A percentile compares a stretch with the other conserved stretches of the same genome.
Conservation (phyloP, 2,329 filamentous ascomycete species). For the Colletotrichum endophyticum region DNA sequence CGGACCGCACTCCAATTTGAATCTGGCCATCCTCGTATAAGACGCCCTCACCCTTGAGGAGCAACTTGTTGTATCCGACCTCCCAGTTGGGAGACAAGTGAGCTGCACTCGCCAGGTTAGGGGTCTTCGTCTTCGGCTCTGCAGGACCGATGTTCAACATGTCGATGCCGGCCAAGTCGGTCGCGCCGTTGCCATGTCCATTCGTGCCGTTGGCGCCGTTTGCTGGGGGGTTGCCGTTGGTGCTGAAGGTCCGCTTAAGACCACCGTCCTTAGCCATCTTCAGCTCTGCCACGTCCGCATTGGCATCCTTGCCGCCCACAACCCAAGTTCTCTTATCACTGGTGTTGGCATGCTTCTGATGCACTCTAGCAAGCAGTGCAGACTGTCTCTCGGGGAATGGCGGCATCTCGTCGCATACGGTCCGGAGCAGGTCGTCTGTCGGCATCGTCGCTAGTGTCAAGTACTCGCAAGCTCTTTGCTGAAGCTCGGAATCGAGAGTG, state of each 20-base stretch:
- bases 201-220: slow-evolving; percentile 55
- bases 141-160: slow-evolving; percentile 66
- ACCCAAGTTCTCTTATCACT: slow-evolving; percentile 98
- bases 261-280: slow-evolving; percentile 80
- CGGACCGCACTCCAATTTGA: slow-evolving; percentile 88
- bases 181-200: slow-evolving; percentile 54
- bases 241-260: slow-evolving; percentile 85
- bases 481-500: slow-evolving; percentile 91
- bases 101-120: slow-evolving; percentile 89
- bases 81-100: slow-evolving; percentile 97
- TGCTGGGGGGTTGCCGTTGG: slow-evolving; percentile 50
- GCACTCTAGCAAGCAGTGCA: slow-evolving; percentile 86
- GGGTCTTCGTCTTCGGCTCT: slow-evolving; percentile 66
- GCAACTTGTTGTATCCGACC: slow-evolving; percentile 81
- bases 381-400: slow-evolving; percentile 96
- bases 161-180: slow-evolving; percentile 84
- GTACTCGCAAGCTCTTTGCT: slow-evolving; percentile 96
- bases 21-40: slow-evolving; percentile 95
- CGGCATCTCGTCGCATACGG: slow-evolving; percentile 98
- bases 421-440: slow-evolving; percentile 89
- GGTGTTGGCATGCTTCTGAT: slow-evolving; percentile 91
- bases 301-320: slow-evolving; percentile 95
- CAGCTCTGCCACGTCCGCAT: slow-evolving; percentile 80
- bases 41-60: slow-evolving; percentile 82
- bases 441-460: slow-evolving; percentile 83